Percentiles rank a stretch among this genome's conserved stretches.
These are phyloP conservation scores for Magnaporthales sp. DNA, from an alignment of 2,329 filamentous ascomycete genomes.

Conservation along the genomic window DNA sequence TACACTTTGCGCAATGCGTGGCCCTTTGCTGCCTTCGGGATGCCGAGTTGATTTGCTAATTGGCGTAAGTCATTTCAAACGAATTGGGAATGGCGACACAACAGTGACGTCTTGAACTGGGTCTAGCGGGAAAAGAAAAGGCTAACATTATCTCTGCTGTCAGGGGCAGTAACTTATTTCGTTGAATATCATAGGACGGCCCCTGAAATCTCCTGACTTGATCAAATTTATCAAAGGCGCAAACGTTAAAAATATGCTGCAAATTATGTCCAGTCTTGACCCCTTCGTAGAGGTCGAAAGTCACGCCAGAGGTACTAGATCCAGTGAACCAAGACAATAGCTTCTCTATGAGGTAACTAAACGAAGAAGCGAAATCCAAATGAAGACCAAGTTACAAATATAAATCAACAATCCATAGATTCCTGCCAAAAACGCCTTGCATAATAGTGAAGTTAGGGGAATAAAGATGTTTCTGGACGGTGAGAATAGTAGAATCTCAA, in stretches of 20 bases:
- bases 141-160: background rate
- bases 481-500: background rate
- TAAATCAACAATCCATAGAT: background rate
- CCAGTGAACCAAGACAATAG: background rate
- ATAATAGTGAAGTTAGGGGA: background rate
- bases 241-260: background rate
- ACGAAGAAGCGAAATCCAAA: background rate
- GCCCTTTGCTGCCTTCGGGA: background rate
- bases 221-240: background rate
- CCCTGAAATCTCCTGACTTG: background rate
- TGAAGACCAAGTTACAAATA: background rate
- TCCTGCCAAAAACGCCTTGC: background rate
- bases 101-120: background rate
- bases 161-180: background rate
- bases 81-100: background rate
- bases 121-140: background rate
- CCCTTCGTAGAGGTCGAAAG: background rate
- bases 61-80: background rate
- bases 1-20: background rate
- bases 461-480: background rate
- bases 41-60: background rate
- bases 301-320: background rate
- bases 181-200: background rate
- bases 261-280: background rate
- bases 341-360: background rate